Evolutionary conservation across 2,329 filamentous ascomycete genomes (phyloP).

Genomic region (Thelonectria blattea): DNA sequence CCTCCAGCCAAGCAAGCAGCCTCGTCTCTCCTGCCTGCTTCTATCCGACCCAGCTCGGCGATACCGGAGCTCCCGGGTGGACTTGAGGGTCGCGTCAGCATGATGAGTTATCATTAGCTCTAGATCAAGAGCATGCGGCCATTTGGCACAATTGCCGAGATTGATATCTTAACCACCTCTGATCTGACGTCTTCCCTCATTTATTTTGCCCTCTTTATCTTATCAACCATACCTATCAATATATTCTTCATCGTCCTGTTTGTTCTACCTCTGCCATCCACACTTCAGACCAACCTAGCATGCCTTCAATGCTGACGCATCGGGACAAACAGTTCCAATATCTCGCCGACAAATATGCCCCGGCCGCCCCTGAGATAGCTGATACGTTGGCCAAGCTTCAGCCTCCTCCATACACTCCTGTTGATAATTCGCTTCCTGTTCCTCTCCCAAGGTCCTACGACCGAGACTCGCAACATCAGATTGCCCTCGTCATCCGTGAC

Average conservation of each 20-base stretch:
- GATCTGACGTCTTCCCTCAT: conserved; percentile 38
- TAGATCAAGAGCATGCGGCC: conserved; percentile 75
- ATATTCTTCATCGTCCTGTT: background rate
- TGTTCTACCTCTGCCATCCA: background rate
- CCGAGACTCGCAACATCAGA: conserved; percentile 55
- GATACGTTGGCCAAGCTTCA: conserved; percentile 71
- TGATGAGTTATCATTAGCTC: conserved; percentile 70
- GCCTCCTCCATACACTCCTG: conserved; percentile 60
- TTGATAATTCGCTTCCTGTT: conserved; percentile 57
- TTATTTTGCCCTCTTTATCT: conserved; percentile 13
- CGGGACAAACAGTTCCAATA: conserved; percentile 61
- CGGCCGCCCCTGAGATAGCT: conserved; percentile 68
- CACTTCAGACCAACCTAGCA: conserved; percentile 8
- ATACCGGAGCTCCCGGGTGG: conserved; percentile 32
- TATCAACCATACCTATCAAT: background rate
- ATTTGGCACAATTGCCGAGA: conserved; percentile 59
- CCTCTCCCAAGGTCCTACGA: conserved; percentile 59
- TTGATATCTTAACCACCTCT: conserved; percentile 59
- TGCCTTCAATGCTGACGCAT: conserved; percentile 34
- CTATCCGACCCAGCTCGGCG: conserved; percentile 28
- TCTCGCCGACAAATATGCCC: conserved; percentile 71
- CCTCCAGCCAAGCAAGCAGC: conserved; percentile 12
- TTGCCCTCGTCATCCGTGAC: conserved; percentile 69
- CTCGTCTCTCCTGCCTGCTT: background rate
- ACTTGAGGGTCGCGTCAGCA: conserved; percentile 33